Base-by-base conservation (phyloP, 2,329 filamentous ascomycete genomes). In the Xylariaceae sp. region DNA sequence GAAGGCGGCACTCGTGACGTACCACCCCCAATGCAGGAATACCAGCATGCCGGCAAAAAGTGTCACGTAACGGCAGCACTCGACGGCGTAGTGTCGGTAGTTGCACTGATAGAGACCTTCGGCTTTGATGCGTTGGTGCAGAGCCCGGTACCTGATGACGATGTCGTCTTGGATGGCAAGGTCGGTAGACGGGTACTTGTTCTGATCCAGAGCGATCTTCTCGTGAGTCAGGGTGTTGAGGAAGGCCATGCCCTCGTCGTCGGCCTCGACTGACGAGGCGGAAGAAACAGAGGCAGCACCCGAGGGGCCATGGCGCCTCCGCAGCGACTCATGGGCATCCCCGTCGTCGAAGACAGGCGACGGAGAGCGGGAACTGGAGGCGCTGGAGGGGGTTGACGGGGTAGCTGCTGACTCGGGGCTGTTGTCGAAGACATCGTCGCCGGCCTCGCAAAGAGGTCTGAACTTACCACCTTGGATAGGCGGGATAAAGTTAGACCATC, bases 391-490 rank as follows among this genome's bases (percentile, higher is more conserved):
- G 31, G 57, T 49, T 11, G 60, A 53, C n/a, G 58, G 55, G 30
- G 43, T 31, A n/a, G 46, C 15, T n/a, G 47, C 44, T 18, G 19
- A 41, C 11, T 82, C 2, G 76, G 77, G 33, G 67, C 69, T 36
- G 54, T 55, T 38, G 59, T 57, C 38, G 57, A 57, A 57, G 40
- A 69, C 68, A 43, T 68, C 69, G 32, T 70, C 66, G 40, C 71
- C 67, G 7, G 69, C 66, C 22, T 71, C 65, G 42, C 56, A 56
- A 14, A 66, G 61, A 18, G 72, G 69, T 57, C 85, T 80, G 68
- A 91, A 95, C 51, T 78, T 77, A 39, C 92, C 92, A 49, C 90
- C 91, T 68, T 97, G 92, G 45, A 97, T 92, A 0, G 94, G 92
- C 5, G 94, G 91, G 6, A 88, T 63, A 65, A 96, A 95, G 68